A percentile compares a stretch with the other conserved stretches of the same genome.
Evolutionary conservation across 2,329 filamentous ascomycete species (phyloP).

Genomic region (Cladosporium sp.): DNA sequence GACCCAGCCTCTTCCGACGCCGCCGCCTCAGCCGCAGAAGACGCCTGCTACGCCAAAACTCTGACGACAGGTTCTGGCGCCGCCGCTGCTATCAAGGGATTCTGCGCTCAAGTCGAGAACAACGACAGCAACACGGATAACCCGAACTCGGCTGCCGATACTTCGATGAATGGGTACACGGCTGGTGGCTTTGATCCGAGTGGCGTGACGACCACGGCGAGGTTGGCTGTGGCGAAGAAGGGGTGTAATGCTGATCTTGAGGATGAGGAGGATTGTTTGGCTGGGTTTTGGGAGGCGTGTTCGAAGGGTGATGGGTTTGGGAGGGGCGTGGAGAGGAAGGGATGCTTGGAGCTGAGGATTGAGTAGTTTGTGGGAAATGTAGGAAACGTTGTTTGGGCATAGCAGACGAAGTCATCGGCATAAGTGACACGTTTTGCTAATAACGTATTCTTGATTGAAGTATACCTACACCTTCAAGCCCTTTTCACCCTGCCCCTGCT

Average conservation of each 20-base stretch:
- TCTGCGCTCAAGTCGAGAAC: constrained; percentile 14
- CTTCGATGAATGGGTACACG: constrained; percentile 12
- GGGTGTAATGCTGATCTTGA: constrained; percentile 2
- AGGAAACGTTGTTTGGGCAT: not conserved
- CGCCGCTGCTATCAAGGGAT: constrained; percentile 15
- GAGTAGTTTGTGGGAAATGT: not conserved
- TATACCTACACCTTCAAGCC: not conserved
- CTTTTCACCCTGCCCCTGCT: not conserved
- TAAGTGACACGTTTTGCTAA: not conserved
- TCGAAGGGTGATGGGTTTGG: constrained; percentile 13
- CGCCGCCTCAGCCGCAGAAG: constrained; percentile 5
- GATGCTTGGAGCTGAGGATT: constrained; percentile 14
- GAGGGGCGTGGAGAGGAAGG: constrained; percentile 1
- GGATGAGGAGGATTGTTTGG: constrained; percentile 12
- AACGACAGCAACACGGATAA: constrained; percentile 14
- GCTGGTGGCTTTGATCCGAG: constrained; percentile 16
- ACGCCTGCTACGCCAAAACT: constrained; percentile 5
- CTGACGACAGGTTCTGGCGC: constrained; percentile 14
- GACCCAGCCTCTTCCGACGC: constrained; percentile 4
- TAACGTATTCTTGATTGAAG: not conserved
- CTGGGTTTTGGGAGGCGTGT: constrained; percentile 9
- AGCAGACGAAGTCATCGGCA: not conserved
- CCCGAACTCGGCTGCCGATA: not conserved
- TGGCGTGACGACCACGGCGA: constrained; percentile 9
- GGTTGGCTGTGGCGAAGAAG: not conserved